Conservation (phyloP, 2,329 filamentous ascomycete genomes). For the Penicillium sp. region DNA sequence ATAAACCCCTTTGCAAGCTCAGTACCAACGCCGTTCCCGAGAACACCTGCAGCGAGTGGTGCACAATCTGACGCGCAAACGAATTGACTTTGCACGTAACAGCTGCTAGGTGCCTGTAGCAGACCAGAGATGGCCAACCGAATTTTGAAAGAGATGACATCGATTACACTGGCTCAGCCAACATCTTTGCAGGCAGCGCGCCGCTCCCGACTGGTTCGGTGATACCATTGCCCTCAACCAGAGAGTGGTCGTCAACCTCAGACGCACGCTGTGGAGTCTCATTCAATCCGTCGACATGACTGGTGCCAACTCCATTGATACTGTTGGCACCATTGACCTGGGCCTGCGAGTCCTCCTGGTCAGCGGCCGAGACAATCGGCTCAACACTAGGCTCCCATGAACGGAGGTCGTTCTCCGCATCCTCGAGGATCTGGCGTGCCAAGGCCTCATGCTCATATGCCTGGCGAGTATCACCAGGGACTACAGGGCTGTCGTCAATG, state of each 20-base stretch:
- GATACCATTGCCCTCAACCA: conserved; percentile 3
- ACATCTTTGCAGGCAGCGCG: conserved; percentile 14
- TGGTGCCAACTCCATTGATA: not conserved
- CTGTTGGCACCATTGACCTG: not conserved
- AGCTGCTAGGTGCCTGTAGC: conserved; percentile 12
- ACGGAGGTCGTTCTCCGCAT: conserved; percentile 83
- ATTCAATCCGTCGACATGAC: not conserved
- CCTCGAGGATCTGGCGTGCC: conserved; percentile 81
- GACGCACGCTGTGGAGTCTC: conserved; percentile 9
- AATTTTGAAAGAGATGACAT: not conserved
- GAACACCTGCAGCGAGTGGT: conserved; percentile 3
- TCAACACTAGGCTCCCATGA: conserved; percentile 63
- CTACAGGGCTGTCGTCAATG: conserved; percentile 83
- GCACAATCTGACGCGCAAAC: conserved; percentile 5
- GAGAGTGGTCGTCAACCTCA: conserved; percentile 6
- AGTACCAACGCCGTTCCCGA: conserved; percentile 8
- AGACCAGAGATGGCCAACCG: conserved; percentile 1
- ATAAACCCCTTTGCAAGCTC: conserved; percentile 1
- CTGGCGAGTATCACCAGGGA: conserved; percentile 75
- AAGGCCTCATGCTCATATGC: conserved; percentile 63
- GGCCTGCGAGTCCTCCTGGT: conserved; percentile 27
- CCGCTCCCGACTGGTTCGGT: conserved; percentile 13
- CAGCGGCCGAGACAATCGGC: conserved; percentile 51
- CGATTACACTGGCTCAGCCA: conserved; percentile 13
- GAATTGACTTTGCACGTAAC: conserved; percentile 11